Conservation (phyloP, 768 basidiomycete genomes). For the Nevesoporus exiguus region DNA sequence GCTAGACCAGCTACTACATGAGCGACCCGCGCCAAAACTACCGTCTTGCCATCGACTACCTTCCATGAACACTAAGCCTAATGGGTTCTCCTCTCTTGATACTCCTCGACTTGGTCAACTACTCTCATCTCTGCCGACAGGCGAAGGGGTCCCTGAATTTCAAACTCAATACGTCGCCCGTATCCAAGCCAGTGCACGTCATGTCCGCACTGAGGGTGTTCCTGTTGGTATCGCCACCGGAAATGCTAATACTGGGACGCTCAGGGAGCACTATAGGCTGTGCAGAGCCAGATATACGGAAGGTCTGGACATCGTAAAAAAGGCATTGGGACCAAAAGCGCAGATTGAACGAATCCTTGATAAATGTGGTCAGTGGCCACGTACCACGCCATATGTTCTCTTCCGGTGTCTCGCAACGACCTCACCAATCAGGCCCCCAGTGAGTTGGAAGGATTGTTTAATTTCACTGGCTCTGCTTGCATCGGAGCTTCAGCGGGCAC, state of each 20-base stretch:
- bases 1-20: too few relatives aligned
- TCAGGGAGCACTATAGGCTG: neutral
- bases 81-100: too few relatives aligned
- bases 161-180: neutral
- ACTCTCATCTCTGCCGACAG: neutral
- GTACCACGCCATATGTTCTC: neutral
- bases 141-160: neutral
- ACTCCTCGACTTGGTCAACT: neutral
- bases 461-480: neutral
- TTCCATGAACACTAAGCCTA: too few relatives aligned
- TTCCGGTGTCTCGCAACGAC: neutral
- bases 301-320: neutral
- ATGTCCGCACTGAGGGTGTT: neutral
- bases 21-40: too few relatives aligned
- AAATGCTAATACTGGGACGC: neutral
- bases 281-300: neutral
- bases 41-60: too few relatives aligned
- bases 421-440: neutral
- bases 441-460: neutral
- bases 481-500: neutral
- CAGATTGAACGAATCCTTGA: neutral
- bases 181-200: neutral
- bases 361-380: neutral
- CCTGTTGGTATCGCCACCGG: neutral
- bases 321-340: neutral